Evolutionary conservation across 1,284 basidiomycete species (phyloP).

Genomic region (Sanghuangporus sanghuang): DNA sequence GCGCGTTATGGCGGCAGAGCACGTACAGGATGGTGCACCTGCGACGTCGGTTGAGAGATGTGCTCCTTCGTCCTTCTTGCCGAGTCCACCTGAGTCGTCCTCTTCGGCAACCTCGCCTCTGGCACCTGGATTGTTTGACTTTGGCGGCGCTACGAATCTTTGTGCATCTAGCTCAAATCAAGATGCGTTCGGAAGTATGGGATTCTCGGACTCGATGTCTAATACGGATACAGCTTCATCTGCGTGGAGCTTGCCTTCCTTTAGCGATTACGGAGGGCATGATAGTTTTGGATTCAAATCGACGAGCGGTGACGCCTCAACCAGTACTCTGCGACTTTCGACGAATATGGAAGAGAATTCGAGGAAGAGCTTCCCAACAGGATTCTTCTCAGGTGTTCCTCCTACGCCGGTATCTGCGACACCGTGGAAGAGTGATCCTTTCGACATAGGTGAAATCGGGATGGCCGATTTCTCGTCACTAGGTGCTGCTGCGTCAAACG

Average conservation of each 20-base stretch:
- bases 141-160: conserved; percentile 8
- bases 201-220: conserved; percentile 5
- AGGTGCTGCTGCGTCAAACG: background rate
- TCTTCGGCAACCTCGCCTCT: background rate
- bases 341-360: background rate
- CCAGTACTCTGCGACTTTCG: background rate
- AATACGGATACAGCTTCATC: background rate
- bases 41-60: background rate
- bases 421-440: background rate
- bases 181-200: background rate
- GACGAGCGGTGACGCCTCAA: background rate
- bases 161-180: conserved; percentile 5
- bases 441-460: background rate
- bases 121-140: background rate
- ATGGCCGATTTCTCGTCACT: background rate
- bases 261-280: background rate
- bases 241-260: background rate
- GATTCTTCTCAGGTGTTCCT: background rate
- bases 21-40: background rate
- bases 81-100: conserved; percentile 13
- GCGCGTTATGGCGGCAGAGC: conserved; percentile 2
- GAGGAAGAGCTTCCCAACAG: background rate
- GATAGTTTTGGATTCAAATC: background rate
- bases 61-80: background rate
- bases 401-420: conserved; percentile 6